phyloP scores from a whole-genome alignment of 495 filamentous ascomycete genomes.

The Aspergillus coremiiformis region DNA sequence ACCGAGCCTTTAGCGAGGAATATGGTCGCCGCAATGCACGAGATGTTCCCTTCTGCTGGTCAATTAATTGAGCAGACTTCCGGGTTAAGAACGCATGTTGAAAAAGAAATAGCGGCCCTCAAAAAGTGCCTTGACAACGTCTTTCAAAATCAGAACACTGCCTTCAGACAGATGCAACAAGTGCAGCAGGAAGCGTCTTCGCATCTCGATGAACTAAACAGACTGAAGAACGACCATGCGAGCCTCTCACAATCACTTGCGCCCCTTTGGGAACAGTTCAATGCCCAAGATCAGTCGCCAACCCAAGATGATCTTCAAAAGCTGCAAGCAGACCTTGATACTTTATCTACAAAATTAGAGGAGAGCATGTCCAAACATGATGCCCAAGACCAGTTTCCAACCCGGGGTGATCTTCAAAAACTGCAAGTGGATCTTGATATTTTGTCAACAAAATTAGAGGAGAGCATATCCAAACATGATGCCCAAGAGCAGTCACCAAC shows the following conservation, averaged over 20 bases:
- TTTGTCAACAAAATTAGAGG: background rate
- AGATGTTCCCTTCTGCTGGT: constrained; percentile 28
- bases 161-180: background rate
- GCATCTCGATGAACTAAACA: constrained; percentile 4
- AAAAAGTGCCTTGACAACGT: background rate
- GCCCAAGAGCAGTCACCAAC: background rate
- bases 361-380: too few relatives aligned
- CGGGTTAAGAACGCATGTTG: constrained; percentile 2
- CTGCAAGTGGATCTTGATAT: background rate
- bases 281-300: background rate
- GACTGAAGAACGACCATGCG: constrained; percentile 1
- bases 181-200: constrained; percentile 1
- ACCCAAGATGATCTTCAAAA: background rate
- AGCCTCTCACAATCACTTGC: constrained; percentile 5
- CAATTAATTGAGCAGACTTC: constrained; percentile 11
- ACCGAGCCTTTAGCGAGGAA: constrained; percentile 25
- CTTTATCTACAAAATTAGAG: background rate
- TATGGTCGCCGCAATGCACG: constrained; percentile 31
- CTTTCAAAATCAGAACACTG: background rate
- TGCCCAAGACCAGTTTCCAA: background rate
- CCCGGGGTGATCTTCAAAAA: background rate
- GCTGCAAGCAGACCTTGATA: background rate
- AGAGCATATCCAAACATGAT: too few relatives aligned
- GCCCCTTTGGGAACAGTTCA: background rate
- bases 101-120: background rate